phyloP scores from a whole-genome alignment of 129 eudicot species.

The Ambrosia trifida region DNA sequence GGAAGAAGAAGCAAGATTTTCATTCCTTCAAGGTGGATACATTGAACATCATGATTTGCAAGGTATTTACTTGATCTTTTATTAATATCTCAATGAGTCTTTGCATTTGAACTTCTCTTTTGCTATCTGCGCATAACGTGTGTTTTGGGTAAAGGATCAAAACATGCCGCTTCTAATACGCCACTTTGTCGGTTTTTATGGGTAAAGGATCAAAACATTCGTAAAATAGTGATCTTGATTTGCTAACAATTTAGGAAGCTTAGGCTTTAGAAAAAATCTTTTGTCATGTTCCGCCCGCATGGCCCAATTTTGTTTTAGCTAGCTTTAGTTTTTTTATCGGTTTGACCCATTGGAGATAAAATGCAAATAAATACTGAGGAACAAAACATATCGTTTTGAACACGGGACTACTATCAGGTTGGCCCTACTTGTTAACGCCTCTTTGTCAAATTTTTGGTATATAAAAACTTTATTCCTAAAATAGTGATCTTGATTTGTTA shows the following conservation, averaged over 20 bases:
- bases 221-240: neutral
- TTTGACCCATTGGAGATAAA: neutral
- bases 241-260: neutral
- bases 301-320: neutral
- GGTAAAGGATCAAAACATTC: neutral
- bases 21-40: slow-evolving; percentile 82
- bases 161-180: neutral
- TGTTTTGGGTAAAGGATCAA: neutral
- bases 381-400: neutral
- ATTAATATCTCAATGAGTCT: neutral
- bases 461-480: neutral
- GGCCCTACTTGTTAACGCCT: no score
- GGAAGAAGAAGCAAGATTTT: slow-evolving; percentile 74
- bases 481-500: neutral
- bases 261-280: neutral
- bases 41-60: slow-evolving; percentile 66
- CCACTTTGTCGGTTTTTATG: neutral
- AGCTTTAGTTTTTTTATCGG: neutral
- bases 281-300: neutral
- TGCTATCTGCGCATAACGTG: neutral
- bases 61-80: slow-evolving; percentile 46
- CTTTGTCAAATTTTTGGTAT: neutral
- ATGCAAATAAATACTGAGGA: neutral
- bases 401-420: no score
- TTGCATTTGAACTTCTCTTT: slow-evolving; percentile 8